Evolutionary conservation across 768 basidiomycete species (phyloP).

Genomic region (Kwoniella dejecticola): DNA sequence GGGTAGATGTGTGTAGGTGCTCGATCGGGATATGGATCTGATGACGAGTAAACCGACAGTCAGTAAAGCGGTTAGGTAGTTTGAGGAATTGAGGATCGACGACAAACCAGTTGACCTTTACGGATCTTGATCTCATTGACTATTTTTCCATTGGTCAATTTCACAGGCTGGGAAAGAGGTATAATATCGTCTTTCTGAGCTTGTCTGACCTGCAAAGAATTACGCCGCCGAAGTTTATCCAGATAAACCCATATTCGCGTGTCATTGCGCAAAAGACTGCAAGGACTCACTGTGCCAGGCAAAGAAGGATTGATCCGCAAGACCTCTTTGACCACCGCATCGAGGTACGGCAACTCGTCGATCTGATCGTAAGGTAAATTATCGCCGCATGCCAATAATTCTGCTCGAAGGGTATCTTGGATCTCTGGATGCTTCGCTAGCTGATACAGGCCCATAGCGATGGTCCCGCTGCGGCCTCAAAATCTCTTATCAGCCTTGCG

Average conservation of each 20-base stretch:
- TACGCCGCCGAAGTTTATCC: too few relatives aligned
- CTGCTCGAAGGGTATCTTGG: constrained; percentile 23
- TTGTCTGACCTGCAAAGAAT: constrained; percentile 27
- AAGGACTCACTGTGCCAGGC: constrained; percentile 28
- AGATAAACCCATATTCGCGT: too few relatives aligned
- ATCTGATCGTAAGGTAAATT: constrained; percentile 30
- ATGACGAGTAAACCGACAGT: not conserved
- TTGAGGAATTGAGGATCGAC: not conserved
- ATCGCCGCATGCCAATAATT: constrained; percentile 28
- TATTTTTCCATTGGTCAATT: constrained; percentile 13
- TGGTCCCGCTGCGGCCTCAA: constrained; percentile 17
- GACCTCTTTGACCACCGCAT: constrained; percentile 33
- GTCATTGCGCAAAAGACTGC: too few relatives aligned
- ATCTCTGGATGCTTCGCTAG: constrained; percentile 22
- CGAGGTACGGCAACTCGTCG: constrained; percentile 32
- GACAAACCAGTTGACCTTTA: constrained; percentile 31
- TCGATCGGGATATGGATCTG: constrained; percentile 35
- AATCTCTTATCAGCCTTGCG: too few relatives aligned
- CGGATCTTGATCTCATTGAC: constrained; percentile 29
- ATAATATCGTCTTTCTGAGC: constrained; percentile 34
- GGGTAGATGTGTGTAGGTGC: constrained; percentile 24
- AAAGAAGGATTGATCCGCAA: constrained; percentile 31
- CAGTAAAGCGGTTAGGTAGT: not conserved
- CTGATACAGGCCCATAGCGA: constrained; percentile 26
- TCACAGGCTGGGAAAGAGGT: constrained; percentile 29